phyloP scores from a whole-genome alignment of 163 green algal species.

The Scenedesmus sp. region DNA sequence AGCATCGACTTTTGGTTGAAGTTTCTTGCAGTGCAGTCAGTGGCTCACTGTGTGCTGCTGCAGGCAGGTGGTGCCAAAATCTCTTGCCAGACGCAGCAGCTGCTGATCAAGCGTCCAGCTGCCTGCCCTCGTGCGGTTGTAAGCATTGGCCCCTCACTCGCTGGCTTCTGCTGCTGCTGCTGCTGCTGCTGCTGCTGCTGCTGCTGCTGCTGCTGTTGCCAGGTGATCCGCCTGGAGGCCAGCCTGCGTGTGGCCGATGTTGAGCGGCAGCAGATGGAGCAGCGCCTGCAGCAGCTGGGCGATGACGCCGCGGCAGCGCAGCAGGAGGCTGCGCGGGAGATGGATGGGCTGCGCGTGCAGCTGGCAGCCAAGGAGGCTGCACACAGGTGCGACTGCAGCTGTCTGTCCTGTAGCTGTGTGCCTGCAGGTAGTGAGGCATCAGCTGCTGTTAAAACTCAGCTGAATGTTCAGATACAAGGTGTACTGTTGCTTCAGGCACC shows the following conservation, averaged over 20 bases:
- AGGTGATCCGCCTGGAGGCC: constrained; percentile 40
- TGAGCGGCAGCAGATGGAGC: constrained; percentile 49
- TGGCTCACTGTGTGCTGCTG: background rate
- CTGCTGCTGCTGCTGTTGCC: constrained; percentile 5
- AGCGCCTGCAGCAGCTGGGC: constrained; percentile 26
- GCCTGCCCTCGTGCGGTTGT: background rate
- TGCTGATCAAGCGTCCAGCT: background rate
- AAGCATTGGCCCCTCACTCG: background rate
- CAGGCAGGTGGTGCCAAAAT: background rate
- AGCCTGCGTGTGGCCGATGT: constrained; percentile 27
- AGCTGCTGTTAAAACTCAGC: background rate
- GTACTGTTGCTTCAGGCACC: background rate
- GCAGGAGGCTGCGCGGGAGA: background rate
- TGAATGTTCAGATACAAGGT: no score
- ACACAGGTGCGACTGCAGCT: constrained; percentile 18
- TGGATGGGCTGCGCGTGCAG: constrained; percentile 39
- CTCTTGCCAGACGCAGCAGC: background rate
- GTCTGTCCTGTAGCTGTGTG: background rate
- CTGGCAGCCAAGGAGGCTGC: constrained; percentile 39
- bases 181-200: background rate
- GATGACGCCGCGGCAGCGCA: constrained; percentile 26
- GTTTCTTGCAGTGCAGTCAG: background rate
- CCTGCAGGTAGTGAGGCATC: background rate
- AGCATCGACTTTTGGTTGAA: background rate
- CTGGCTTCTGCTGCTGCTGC: background rate